Base-by-base conservation (phyloP, 768 basidiomycete genomes). In the Pholiota microspora region DNA sequence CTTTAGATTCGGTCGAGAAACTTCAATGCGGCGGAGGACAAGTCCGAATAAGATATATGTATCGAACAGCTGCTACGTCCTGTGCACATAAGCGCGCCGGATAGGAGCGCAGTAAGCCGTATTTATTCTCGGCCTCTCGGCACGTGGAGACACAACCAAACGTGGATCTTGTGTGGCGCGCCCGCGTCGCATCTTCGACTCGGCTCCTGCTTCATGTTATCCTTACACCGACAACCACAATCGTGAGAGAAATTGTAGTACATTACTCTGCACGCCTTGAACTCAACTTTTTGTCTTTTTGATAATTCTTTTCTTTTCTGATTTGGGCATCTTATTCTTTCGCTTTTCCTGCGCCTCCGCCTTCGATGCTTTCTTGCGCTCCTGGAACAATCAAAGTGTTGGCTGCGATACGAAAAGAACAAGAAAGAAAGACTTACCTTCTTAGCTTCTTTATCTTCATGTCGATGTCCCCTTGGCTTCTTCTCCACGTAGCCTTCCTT, bases 281-380 rank as follows among this genome's bases (percentile, higher is more conserved):
- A 18, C 16, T 42, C 40, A 42, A 23, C 66, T 62, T 45, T 67
- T 74, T 45, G 69, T 73, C 64, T 77, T 79, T 62, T 92, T 97
- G 62, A 98, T 79, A 59, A 81, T 82, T 36, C 84, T 81, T 74
- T 92, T 92, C 77, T 98, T 98, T 72, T 96, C 93, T 36, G 88
- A 85, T 67, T 98, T 98, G 44, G 95, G 91, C 79, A 98, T 93
- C 75, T 98, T 98, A 62, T 82, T 78, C 70, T 94, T 92, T 57
- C 96, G 80, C 69, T 82, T 89, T 74, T 97, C 94, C 64, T 86
- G 80, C 34, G 89, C 86, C 69, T 92, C 91, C 52, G 85, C 87
- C 68, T 98, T 98, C 24, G 80, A 83, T 3, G 86, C 85, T 67
- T 92, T 92, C 73, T 98, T 98, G 21, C 95, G 84, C 69, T 95